A percentile compares a stretch with the other conserved stretches of the same genome.
phyloP scores from a whole-genome alignment of 108 stramenopile genomes.

The Ochromonas danica region DNA sequence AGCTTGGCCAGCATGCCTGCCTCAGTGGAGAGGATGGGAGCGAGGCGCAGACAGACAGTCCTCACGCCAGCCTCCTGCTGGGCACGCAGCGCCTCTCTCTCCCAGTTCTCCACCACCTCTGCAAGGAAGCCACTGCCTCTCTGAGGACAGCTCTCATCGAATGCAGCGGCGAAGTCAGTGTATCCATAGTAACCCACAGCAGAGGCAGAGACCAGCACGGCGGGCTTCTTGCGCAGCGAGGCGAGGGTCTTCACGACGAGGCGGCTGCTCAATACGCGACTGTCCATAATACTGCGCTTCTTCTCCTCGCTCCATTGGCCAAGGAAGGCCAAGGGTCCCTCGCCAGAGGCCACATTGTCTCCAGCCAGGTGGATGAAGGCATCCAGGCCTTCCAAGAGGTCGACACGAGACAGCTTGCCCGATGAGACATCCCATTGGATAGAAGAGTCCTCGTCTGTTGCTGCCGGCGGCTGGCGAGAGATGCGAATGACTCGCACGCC shows the following conservation, averaged over 20 bases:
- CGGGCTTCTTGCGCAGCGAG: not conserved
- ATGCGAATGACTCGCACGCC: not conserved
- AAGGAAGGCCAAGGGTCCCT: conserved; percentile 12
- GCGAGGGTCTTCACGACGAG: not conserved
- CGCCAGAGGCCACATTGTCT: conserved; percentile 25
- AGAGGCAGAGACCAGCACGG: not conserved
- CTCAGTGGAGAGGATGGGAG: not conserved
- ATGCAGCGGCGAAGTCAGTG: not conserved
- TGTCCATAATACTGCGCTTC: conserved; percentile 27
- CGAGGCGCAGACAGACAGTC: conserved; percentile 6
- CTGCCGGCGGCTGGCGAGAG: too few relatives aligned
- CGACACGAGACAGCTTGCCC: not conserved
- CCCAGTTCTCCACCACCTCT: conserved; percentile 29
- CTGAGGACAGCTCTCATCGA: not conserved
- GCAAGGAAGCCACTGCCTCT: conserved; percentile 29
- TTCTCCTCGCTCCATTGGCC: conserved; percentile 36
- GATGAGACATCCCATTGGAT: conserved; percentile 4
- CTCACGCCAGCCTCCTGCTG: not conserved
- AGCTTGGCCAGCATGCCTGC: conserved; percentile 11
- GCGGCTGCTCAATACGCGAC: not conserved
- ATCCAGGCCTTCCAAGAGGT: conserved; percentile 18
- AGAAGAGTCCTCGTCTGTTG: too few relatives aligned
- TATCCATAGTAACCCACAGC: not conserved
- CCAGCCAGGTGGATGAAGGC: conserved; percentile 32
- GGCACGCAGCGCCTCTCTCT: not conserved